phyloP scores from a whole-genome alignment of 75 land plant species.

The Pinus albicaulis region DNA sequence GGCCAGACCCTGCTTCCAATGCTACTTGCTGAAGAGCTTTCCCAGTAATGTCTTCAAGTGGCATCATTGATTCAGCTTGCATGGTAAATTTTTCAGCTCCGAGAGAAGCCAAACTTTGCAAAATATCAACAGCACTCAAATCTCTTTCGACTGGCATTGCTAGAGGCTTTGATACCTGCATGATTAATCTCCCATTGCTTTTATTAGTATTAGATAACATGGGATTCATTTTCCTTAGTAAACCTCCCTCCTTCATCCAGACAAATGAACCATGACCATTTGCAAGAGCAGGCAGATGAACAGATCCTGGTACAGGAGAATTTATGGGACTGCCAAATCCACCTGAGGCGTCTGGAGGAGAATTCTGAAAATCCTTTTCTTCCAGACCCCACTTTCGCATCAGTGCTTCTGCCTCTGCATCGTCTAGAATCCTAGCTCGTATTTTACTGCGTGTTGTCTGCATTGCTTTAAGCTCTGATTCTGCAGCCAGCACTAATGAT shows the following conservation, averaged over 20 bases:
- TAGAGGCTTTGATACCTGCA: slow-evolving; percentile 24
- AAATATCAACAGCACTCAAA: slow-evolving; percentile 20
- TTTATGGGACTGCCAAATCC: slow-evolving; percentile 7
- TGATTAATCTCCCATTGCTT: background rate
- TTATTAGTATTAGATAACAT: slow-evolving; percentile 4
- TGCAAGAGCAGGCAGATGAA: too few species aligned
- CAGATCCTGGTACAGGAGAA: too few species aligned
- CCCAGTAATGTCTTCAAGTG: slow-evolving; percentile 10
- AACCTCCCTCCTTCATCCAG: slow-evolving; percentile 17
- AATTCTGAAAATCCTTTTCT: slow-evolving; percentile 11
- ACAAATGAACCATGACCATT: background rate
- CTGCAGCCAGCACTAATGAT: slow-evolving; percentile 20
- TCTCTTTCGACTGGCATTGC: slow-evolving; percentile 19
- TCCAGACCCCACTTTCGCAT: slow-evolving; percentile 24
- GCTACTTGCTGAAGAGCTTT: slow-evolving; percentile 11
- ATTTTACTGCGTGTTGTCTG: slow-evolving; percentile 17
- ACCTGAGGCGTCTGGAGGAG: slow-evolving; percentile 9
- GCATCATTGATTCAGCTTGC: slow-evolving; percentile 24
- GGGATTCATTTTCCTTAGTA: slow-evolving; percentile 17
- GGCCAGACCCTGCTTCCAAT: slow-evolving; percentile 14
- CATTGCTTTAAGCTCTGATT: slow-evolving; percentile 12
- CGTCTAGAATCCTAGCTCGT: slow-evolving; percentile 19
- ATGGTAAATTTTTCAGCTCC: slow-evolving; percentile 14
- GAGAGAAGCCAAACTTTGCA: slow-evolving; percentile 15
- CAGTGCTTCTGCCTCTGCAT: slow-evolving; percentile 21